Conservation (phyloP, 768 basidiomycete genomes). For the Tylopilus sp. region DNA sequence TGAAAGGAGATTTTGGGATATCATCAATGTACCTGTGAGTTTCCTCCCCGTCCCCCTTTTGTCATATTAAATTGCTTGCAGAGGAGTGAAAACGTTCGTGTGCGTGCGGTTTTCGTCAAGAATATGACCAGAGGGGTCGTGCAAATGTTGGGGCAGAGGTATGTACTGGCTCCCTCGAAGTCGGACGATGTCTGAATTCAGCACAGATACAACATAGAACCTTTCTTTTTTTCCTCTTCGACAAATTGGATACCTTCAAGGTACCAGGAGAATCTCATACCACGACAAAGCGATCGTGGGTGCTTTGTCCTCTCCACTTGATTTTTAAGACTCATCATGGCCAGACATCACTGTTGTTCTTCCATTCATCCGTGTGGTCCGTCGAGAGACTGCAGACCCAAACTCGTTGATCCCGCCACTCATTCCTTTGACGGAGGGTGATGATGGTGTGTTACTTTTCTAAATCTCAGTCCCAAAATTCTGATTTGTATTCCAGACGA, state of each 20-base stretch:
- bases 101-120: constrained; percentile 50
- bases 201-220: constrained; percentile 50
- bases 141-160: constrained; percentile 57
- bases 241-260: constrained; percentile 67
- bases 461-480: no score
- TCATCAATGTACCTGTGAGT: constrained; percentile 34
- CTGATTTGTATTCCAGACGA: constrained; percentile 13
- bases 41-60: not conserved
- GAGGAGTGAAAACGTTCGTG: constrained; percentile 36
- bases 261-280: constrained; percentile 48
- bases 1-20: constrained; percentile 34
- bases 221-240: constrained; percentile 63
- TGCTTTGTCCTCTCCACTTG: constrained; percentile 24
- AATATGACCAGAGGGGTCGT: constrained; percentile 48
- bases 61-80: constrained; percentile 2
- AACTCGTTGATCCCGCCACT: not conserved
- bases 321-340: not conserved
- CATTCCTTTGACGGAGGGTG: not conserved
- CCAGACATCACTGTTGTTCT: constrained; percentile 56
- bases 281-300: constrained; percentile 51
- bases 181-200: not conserved
- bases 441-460: not conserved
- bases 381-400: not conserved
- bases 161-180: constrained; percentile 3
- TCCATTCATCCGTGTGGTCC: constrained; percentile 45